These are phyloP conservation scores for Dactylellina drechsleri DNA, from an alignment of 2,329 filamentous ascomycete genomes.

Conservation along the genomic window DNA sequence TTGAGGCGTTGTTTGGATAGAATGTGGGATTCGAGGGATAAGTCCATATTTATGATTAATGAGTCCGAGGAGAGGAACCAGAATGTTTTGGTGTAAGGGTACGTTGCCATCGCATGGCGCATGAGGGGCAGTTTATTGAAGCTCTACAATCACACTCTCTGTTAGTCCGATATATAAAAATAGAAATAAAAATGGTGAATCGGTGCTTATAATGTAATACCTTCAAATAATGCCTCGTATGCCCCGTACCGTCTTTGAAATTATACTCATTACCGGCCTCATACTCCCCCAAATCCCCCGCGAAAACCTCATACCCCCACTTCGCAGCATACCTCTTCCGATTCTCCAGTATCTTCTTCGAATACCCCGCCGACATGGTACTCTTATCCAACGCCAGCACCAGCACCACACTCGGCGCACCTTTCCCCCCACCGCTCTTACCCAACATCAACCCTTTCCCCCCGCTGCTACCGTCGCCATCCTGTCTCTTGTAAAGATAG, in stretches of 20 bases:
- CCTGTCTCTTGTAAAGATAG: constrained; percentile 51
- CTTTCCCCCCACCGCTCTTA: constrained; percentile 60
- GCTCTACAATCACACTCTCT: constrained; percentile 71
- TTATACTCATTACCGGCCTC: constrained; percentile 37
- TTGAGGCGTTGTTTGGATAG: constrained; percentile 76
- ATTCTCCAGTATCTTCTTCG: constrained; percentile 81
- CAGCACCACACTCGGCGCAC: constrained; percentile 73
- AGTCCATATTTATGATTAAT: constrained; percentile 84
- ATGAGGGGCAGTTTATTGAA: constrained; percentile 86
- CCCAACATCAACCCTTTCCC: constrained; percentile 51
- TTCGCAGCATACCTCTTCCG: constrained; percentile 82
- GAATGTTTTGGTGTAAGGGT: constrained; percentile 80
- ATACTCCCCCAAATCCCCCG: constrained; percentile 24
- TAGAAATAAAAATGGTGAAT: not conserved
- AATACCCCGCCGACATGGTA: constrained; percentile 73
- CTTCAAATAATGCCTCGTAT: constrained; percentile 27
- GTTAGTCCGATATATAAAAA: constrained; percentile 59
- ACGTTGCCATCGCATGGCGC: constrained; percentile 84
- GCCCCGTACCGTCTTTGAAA: constrained; percentile 35
- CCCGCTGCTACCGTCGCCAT: constrained; percentile 22
- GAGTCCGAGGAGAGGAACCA: constrained; percentile 88
- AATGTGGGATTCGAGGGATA: constrained; percentile 76
- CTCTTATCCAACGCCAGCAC: constrained; percentile 83
- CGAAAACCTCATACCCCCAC: constrained; percentile 71
- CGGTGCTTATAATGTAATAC: not conserved